Base-by-base conservation (phyloP, 768 basidiomycete genomes). In the Pholiota molesta region DNA sequence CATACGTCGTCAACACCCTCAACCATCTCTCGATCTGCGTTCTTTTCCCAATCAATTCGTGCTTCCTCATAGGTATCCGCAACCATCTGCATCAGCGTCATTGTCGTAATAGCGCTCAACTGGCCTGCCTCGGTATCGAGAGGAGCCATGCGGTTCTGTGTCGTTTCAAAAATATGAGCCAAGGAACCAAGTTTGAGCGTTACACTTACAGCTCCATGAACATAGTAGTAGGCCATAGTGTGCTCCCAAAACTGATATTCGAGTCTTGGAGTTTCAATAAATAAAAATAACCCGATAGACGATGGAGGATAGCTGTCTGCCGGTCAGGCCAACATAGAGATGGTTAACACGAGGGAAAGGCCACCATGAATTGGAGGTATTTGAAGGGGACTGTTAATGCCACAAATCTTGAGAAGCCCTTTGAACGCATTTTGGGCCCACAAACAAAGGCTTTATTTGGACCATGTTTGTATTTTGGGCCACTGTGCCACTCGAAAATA, bases 11-110 rank as follows among this genome's bases (percentile, higher is more conserved):
- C 62, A 33, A 26, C 29, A 19, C 51, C 55, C n/a, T 53, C 56
- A 17, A 53, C 17, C 52, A 28, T 58, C 23, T 59, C 33, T 44
- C 55, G 37, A 1, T 57, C 40, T 39, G 47, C 23, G 14, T 60
- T 62, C 21, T 47, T 49, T 21, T 65, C 54, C 60, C 60, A 53
- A 14, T 28, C 47, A 17, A 28, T 21, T 17, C 55, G 37, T n/a
- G 64, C 62, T 11, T 26, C 28, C 19, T 62, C 62, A 42, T 68
- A 63, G 2, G 57, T 56, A 33, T 65, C 57, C 16, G 60, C 60
- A 14, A 68, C 45, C 67, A 65, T 63, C 51, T 65, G 64, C 62
- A 68, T 58, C 35, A 67, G 47, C 5, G 64, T 31, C 62, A 59
- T 63, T 9, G 49, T 57, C 16, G 47, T 47, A 17, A 28, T 35